Evolutionary conservation across 1,139 yeast species (phyloP).

Genomic region (Meyerozyma guilliermondii): DNA sequence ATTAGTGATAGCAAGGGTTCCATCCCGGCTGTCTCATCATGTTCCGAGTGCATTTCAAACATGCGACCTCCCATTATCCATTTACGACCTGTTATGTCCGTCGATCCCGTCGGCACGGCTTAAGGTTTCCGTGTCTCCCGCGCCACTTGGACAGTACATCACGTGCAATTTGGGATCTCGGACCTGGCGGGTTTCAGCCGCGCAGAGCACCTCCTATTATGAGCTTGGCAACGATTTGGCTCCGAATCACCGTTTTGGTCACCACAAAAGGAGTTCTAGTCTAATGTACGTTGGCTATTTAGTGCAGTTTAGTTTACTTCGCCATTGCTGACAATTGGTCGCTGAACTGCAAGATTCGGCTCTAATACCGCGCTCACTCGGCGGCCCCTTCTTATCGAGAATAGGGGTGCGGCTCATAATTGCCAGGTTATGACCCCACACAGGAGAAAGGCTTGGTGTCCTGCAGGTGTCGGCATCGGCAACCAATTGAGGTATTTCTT

Average conservation of each 20-base stretch:
- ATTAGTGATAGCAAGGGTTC: too few relatives aligned
- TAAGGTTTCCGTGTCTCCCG: background rate
- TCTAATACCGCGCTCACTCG: background rate
- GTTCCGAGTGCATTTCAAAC: too few relatives aligned
- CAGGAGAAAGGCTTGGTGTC: background rate
- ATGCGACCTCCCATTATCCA: too few relatives aligned
- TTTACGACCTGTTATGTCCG: background rate
- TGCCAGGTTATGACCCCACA: background rate
- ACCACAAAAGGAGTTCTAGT: too few relatives aligned
- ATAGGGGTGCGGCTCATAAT: constrained; percentile 13
- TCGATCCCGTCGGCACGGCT: background rate
- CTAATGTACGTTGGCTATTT: too few relatives aligned
- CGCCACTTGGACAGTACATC: background rate
- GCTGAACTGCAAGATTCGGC: background rate
- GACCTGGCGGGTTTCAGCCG: constrained; percentile 2
- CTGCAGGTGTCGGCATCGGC: background rate
- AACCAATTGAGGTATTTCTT: background rate
- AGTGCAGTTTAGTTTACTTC: too few relatives aligned
- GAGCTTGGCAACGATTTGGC: background rate
- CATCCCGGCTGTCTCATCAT: too few relatives aligned
- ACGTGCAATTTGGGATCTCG: constrained; percentile 1
- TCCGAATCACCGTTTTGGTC: background rate
- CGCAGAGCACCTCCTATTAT: background rate
- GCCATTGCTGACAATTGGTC: background rate
- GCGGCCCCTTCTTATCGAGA: constrained; percentile 11